Conservation (phyloP, 2,329 filamentous ascomycete genomes). For the Aspergillus ruber region DNA sequence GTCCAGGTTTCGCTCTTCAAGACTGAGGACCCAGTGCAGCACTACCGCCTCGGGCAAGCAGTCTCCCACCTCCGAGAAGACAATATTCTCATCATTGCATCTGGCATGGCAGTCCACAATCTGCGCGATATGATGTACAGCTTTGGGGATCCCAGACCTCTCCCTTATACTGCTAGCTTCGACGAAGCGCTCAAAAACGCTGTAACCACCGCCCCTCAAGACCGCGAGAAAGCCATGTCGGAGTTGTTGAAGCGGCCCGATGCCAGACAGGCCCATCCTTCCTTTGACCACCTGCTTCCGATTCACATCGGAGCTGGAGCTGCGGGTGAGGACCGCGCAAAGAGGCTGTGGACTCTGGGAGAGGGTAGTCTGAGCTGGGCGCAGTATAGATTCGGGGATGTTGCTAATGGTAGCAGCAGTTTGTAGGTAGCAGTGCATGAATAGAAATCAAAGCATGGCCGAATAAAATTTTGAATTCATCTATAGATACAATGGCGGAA, state of each 20-base stretch:
- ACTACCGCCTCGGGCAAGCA: slow-evolving; percentile 62
- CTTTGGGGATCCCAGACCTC: slow-evolving; percentile 39
- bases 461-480: slow-evolving; percentile 26
- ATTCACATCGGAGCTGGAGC: slow-evolving; percentile 54
- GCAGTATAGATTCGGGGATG: slow-evolving; percentile 47
- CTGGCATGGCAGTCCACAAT: slow-evolving; percentile 71
- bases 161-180: slow-evolving; percentile 58
- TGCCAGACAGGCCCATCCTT: slow-evolving; percentile 58
- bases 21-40: slow-evolving; percentile 57
- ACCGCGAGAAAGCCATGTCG: slow-evolving; percentile 40
- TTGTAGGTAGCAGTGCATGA: slow-evolving; percentile 11
- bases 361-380: slow-evolving; percentile 52
- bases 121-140: slow-evolving; percentile 50
- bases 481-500: slow-evolving; percentile 32
- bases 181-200: slow-evolving; percentile 63
- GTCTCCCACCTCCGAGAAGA: slow-evolving; percentile 61
- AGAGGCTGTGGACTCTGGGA: slow-evolving; percentile 42
- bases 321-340: slow-evolving; percentile 43
- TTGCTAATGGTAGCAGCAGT: slow-evolving; percentile 17
- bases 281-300: slow-evolving; percentile 57
- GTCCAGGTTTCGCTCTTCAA: slow-evolving; percentile 67
- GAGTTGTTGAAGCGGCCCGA: slow-evolving; percentile 45
- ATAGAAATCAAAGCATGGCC: neutral
- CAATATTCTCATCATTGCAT: slow-evolving; percentile 61
- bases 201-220: slow-evolving; percentile 43